phyloP scores from a whole-genome alignment of 257 asterid species.

The Prunella vulgaris region DNA sequence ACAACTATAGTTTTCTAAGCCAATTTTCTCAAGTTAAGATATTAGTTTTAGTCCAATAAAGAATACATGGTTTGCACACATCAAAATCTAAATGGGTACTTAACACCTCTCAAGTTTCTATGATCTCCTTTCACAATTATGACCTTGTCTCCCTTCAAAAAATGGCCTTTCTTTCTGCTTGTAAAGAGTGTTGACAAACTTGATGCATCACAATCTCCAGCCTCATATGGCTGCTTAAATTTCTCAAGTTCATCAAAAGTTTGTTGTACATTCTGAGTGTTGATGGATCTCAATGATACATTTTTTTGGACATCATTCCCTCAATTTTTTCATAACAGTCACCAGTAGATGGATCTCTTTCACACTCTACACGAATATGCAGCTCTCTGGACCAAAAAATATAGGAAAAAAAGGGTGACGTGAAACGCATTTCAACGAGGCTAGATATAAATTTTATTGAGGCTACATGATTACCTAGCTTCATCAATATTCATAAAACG shows the following conservation, averaged over 20 bases:
- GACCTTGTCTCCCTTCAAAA: constrained; percentile 91
- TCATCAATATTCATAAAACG: no score
- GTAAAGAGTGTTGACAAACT: constrained; percentile 80
- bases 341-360: constrained; percentile 31
- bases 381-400: neutral
- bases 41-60: no score
- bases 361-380: no score
- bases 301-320: no score
- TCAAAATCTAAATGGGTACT: no score
- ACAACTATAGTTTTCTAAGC: no score
- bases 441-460: no score
- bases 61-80: no score
- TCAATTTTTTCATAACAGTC: constrained; percentile 50
- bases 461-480: no score
- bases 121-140: constrained; percentile 91
- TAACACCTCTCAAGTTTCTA: constrained; percentile 80
- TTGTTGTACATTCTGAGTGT: neutral
- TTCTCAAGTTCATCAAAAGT: constrained; percentile 49
- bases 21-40: no score
- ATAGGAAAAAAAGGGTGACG: neutral
- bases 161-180: constrained; percentile 88
- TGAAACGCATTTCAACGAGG: no score
- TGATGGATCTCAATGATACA: constrained; percentile 30
- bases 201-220: constrained; percentile 79
- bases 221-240: constrained; percentile 73